Percentiles rank a stretch among this genome's conserved stretches.
Conservation (phyloP, 306 rosid species). For the Fragaria ananassa region DNA sequence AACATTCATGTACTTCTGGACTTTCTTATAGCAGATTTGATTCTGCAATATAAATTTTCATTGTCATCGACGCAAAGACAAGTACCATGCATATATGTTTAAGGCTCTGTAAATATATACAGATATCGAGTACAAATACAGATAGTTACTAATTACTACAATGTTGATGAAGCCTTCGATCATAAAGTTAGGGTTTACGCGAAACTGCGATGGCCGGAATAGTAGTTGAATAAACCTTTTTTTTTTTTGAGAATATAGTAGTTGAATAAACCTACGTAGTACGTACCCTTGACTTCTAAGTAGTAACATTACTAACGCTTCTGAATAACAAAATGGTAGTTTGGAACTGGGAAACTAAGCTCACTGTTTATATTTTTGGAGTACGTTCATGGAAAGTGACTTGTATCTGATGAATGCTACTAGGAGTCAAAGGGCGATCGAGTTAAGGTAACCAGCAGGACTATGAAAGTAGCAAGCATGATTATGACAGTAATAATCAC, state of each 20-base stretch:
- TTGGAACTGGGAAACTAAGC: background rate
- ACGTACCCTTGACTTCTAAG: background rate
- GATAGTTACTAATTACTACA: background rate
- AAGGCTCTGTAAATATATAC: background rate
- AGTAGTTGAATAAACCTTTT: background rate
- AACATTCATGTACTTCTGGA: background rate
- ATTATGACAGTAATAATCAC: constrained; percentile 3
- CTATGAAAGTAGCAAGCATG: constrained; percentile 1
- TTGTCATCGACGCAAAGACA: background rate
- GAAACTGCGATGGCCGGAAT: no score
- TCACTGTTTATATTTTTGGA: background rate
- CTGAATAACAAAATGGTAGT: background rate
- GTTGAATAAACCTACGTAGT: background rate
- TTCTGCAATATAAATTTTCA: background rate
- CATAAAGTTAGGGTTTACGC: no score
- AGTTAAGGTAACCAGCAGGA: background rate
- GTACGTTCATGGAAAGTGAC: background rate
- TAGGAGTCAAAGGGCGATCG: background rate
- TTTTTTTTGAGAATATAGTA: no score
- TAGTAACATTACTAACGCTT: background rate
- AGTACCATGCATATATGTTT: background rate
- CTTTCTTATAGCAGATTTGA: background rate
- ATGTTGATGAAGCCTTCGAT: background rate
- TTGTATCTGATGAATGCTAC: background rate
- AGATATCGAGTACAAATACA: background rate